A percentile compares a stretch with the other conserved stretches of the same genome.
phyloP scores from a whole-genome alignment of 805 yeast species.

The Candida arabinofermentans region DNA sequence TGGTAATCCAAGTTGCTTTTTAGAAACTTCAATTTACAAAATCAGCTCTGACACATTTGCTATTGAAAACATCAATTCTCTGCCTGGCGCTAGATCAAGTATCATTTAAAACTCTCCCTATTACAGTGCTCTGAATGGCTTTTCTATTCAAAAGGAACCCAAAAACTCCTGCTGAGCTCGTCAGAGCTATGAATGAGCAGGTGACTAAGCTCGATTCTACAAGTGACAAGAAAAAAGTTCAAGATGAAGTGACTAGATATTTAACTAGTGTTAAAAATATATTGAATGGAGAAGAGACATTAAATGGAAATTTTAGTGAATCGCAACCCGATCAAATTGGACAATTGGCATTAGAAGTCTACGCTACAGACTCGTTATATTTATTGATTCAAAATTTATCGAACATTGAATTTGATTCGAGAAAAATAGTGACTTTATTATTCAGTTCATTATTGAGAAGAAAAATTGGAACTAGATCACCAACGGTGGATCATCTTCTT shows the following conservation, averaged over 20 bases:
- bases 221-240: conserved; percentile 41
- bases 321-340: conserved; percentile 72
- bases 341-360: conserved; percentile 74
- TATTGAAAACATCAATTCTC: no score
- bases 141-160: conserved; percentile 89
- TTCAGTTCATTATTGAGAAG: conserved; percentile 77
- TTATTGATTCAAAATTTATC: conserved; percentile 54
- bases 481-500: conserved; percentile 81
- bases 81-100: not conserved
- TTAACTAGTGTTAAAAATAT: conserved; percentile 61
- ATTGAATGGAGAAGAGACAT: conserved; percentile 42
- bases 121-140: conserved; percentile 58
- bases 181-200: conserved; percentile 71
- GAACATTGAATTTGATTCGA: conserved; percentile 81
- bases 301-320: conserved; percentile 39
- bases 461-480: conserved; percentile 69
- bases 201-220: conserved; percentile 53
- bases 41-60: no score
- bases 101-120: no score
- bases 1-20: no score
- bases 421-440: conserved; percentile 74
- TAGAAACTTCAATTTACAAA: no score
- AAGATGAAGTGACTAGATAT: conserved; percentile 71
- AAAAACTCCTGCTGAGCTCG: conserved; percentile 82
- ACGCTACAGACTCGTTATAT: conserved; percentile 63